These are phyloP conservation scores for Brassica napus DNA, from an alignment of 345 rosid species.

Conservation along the genomic window DNA sequence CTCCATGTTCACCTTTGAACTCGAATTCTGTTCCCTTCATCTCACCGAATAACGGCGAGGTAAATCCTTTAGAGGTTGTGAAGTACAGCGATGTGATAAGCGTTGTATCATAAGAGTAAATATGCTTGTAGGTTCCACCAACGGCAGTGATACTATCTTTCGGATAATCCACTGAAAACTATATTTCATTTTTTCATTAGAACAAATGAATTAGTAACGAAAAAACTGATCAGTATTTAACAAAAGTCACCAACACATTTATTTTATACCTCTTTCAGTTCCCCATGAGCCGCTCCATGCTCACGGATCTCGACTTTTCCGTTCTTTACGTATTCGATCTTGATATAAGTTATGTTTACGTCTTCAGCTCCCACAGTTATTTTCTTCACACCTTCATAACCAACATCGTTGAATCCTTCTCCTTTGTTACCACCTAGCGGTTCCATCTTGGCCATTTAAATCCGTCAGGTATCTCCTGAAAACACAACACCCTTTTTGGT, in stretches of 20 bases:
- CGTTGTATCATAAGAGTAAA: background rate
- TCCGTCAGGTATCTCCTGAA: too few relatives aligned
- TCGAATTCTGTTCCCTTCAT: background rate
- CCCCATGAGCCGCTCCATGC: constrained; percentile 8
- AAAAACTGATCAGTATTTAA: too few relatives aligned
- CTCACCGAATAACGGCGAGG: background rate
- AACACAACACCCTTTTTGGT: too few relatives aligned
- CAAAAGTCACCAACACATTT: background rate
- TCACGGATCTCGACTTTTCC: background rate
- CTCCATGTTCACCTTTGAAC: constrained; percentile 19
- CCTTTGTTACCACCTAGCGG: constrained; percentile 28
- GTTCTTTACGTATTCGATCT: background rate
- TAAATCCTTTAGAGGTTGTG: background rate
- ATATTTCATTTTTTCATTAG: background rate
- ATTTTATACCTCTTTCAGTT: constrained; percentile 9
- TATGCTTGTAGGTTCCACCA: background rate
- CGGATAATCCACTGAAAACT: constrained; percentile 8
- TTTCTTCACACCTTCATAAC: constrained; percentile 29
- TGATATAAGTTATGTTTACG: background rate
- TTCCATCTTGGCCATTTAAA: background rate
- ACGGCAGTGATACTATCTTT: background rate
- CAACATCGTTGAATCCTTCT: constrained; percentile 21
- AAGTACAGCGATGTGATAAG: background rate
- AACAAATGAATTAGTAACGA: background rate
- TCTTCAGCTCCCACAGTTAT: background rate